A percentile compares a stretch with the other conserved stretches of the same genome.
Evolutionary conservation across 495 filamentous ascomycete genomes (phyloP).

Genomic region (Penicillium steckii): DNA sequence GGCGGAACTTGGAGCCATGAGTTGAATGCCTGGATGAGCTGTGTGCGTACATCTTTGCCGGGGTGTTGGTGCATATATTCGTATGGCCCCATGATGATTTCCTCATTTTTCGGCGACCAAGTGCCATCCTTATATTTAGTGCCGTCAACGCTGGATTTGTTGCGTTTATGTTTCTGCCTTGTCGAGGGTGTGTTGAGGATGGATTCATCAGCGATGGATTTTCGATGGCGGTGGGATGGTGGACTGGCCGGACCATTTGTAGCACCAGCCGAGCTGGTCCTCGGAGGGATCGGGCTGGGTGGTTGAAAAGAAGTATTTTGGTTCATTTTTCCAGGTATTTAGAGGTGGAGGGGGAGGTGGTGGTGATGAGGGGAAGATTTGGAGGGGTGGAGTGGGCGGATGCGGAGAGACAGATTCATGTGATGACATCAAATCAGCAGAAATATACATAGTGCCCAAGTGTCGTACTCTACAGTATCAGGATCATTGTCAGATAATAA

Average conservation of each 20-base stretch:
- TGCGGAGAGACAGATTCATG: neutral
- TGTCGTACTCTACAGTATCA: too few relatives aligned
- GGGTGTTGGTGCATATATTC: slow-evolving; percentile 84
- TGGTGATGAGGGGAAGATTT: slow-evolving; percentile 10
- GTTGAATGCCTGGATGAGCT: slow-evolving; percentile 88
- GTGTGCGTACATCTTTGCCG: slow-evolving; percentile 86
- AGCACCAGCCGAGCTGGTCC: slow-evolving; percentile 65
- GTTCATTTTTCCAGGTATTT: slow-evolving; percentile 5
- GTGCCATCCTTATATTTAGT: slow-evolving; percentile 51
- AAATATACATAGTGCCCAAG: too few relatives aligned
- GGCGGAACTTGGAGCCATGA: slow-evolving; percentile 82
- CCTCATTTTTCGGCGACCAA: slow-evolving; percentile 72
- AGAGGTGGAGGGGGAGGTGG: neutral
- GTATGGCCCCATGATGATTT: slow-evolving; percentile 79
- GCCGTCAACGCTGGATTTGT: slow-evolving; percentile 47
- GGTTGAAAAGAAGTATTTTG: slow-evolving; percentile 51
- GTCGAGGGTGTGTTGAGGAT: slow-evolving; percentile 15
- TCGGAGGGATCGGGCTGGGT: slow-evolving; percentile 69
- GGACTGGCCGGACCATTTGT: slow-evolving; percentile 26
- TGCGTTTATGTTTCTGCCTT: slow-evolving; percentile 35
- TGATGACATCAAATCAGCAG: neutral
- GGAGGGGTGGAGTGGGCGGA: slow-evolving; percentile 6
- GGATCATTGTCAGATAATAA: too few relatives aligned
- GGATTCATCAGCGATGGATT: slow-evolving; percentile 49
- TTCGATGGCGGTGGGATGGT: slow-evolving; percentile 36